Conservation (phyloP, 805 yeast genomes). For the Candida silvicultrix region DNA sequence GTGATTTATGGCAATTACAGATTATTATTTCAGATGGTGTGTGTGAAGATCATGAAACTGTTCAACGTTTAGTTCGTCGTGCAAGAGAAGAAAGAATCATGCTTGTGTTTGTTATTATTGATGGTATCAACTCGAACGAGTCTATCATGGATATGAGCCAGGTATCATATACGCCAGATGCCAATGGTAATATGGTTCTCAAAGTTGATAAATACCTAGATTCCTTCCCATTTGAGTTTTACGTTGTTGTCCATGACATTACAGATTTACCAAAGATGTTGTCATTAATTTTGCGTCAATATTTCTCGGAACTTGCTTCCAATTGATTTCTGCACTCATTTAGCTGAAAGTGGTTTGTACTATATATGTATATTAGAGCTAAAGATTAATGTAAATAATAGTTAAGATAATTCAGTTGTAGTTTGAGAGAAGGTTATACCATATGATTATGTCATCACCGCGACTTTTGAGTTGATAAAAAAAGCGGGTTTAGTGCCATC, state of each 20-base stretch:
- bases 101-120: slow-evolving; percentile 92
- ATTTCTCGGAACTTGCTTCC: slow-evolving; percentile 68
- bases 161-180: slow-evolving; percentile 73
- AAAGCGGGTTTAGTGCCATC: neutral
- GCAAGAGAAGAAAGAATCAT: slow-evolving; percentile 91
- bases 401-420: no score
- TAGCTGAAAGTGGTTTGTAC: neutral
- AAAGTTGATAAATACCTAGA: slow-evolving; percentile 83
- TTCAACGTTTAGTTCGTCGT: slow-evolving; percentile 77
- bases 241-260: slow-evolving; percentile 87
- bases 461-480: neutral
- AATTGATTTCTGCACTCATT: neutral
- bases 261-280: slow-evolving; percentile 88
- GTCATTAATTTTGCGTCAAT: slow-evolving; percentile 84
- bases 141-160: slow-evolving; percentile 94
- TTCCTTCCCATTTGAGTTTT: slow-evolving; percentile 93
- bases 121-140: slow-evolving; percentile 78
- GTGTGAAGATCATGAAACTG: slow-evolving; percentile 86
- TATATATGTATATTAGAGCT: slow-evolving; percentile 3
- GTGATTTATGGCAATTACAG: slow-evolving; percentile 88
- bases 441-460: neutral
- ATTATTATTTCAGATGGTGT: slow-evolving; percentile 95
- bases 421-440: neutral
- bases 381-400: neutral
- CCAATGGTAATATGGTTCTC: slow-evolving; percentile 61